Evolutionary conservation across 1,284 basidiomycete species (phyloP).

Genomic region (Trichosporon ovoides): DNA sequence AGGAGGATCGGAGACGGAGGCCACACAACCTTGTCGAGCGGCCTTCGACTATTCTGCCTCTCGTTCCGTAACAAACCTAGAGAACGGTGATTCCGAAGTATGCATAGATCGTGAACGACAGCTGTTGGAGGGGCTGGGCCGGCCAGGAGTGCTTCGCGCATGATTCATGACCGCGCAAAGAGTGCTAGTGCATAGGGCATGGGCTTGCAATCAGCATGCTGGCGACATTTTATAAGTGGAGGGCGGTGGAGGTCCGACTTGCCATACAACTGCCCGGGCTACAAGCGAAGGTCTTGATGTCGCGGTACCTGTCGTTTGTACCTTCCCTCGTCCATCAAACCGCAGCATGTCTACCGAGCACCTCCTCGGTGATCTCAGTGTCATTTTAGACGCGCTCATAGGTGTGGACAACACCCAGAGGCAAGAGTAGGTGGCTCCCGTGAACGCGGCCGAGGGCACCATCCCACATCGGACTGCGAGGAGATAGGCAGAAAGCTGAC

Average conservation of each 20-base stretch:
- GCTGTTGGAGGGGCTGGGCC: not conserved
- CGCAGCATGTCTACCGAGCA: conserved; percentile 38
- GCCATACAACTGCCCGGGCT: not conserved
- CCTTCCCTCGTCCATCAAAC: not conserved
- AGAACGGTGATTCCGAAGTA: not conserved
- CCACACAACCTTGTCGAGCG: not conserved
- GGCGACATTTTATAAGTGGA: conserved; percentile 1
- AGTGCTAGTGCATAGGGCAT: not conserved
- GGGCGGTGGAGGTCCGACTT: not conserved
- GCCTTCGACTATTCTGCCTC: not conserved
- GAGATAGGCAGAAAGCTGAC: not conserved
- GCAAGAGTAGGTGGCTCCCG: conserved; percentile 27
- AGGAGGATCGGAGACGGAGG: not conserved
- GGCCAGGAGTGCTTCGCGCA: not conserved
- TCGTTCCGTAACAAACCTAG: not conserved
- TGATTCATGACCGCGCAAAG: too few species aligned
- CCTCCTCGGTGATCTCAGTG: conserved; percentile 37
- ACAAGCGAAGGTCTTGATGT: not conserved
- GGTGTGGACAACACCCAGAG: conserved; percentile 28
- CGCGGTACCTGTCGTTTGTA: not conserved
- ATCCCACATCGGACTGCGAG: not conserved
- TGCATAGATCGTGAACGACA: not conserved
- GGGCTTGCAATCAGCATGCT: too few species aligned
- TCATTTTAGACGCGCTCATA: conserved; percentile 37
- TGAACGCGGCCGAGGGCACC: too few species aligned